phyloP scores from a whole-genome alignment of 2,329 filamentous ascomycete species.

The Botrytis fragariae region DNA sequence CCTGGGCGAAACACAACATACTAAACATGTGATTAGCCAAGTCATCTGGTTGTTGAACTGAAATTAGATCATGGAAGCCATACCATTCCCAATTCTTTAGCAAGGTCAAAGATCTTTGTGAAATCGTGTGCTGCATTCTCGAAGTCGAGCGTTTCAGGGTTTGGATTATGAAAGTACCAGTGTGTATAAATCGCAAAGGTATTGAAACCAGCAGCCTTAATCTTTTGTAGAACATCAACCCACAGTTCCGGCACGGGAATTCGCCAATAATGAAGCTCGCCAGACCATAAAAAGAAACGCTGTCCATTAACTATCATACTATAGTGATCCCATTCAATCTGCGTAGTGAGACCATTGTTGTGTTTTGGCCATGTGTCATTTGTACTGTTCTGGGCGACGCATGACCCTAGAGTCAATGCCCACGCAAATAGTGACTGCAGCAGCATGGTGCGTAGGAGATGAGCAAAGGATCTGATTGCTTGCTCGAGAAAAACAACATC shows the following conservation, averaged over 20 bases:
- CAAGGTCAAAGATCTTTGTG: conserved; percentile 70
- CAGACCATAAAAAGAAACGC: conserved; percentile 17
- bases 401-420: conserved; percentile 6
- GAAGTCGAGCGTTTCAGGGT: conserved; percentile 68
- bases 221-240: conserved; percentile 76
- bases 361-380: conserved; percentile 16
- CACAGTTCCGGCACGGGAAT: conserved; percentile 60
- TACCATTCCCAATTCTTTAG: conserved; percentile 69
- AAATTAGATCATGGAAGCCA: not conserved
- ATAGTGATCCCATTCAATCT: conserved; percentile 20
- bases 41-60: not conserved
- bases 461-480: not conserved
- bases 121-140: conserved; percentile 57
- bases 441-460: conserved; percentile 2
- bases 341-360: conserved; percentile 18
- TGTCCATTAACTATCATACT: conserved; percentile 17
- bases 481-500: not conserved
- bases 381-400: conserved; percentile 13
- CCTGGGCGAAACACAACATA: conserved; percentile 66
- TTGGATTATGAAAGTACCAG: conserved; percentile 60
- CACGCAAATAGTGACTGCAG: conserved; percentile 7
- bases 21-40: not conserved
- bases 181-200: conserved; percentile 75
- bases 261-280: conserved; percentile 50
- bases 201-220: conserved; percentile 73